phyloP scores from a whole-genome alignment of 2,329 filamentous ascomycete genomes.

The Stromatinia cepivora region DNA sequence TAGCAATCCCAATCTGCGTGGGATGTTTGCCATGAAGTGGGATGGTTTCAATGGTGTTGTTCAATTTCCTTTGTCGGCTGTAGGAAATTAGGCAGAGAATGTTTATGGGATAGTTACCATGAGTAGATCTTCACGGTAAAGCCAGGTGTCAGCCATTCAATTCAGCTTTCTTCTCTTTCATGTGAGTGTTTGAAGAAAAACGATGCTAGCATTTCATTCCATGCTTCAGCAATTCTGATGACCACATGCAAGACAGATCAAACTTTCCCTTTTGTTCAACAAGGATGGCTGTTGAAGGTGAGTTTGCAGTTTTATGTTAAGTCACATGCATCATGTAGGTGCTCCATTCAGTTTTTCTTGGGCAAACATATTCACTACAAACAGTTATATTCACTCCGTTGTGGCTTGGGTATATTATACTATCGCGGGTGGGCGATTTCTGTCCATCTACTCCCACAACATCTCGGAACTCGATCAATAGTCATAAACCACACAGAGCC shows the following conservation, averaged over 20 bases:
- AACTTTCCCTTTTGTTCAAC: neutral
- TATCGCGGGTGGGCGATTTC: fast-evolving
- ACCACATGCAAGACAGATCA: neutral
- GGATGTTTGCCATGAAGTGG: neutral
- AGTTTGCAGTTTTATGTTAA: neutral
- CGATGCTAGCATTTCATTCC: neutral
- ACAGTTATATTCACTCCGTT: neutral
- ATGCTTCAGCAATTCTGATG: neutral
- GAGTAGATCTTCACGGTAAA: neutral
- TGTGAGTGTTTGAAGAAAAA: neutral
- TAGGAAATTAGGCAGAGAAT: neutral
- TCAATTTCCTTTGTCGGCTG: neutral
- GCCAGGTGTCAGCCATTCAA: neutral
- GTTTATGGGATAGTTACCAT: neutral
- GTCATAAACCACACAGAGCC: neutral
- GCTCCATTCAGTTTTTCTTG: neutral
- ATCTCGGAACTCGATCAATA: neutral
- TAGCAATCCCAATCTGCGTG: neutral
- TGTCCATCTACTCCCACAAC: neutral
- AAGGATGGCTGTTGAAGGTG: neutral
- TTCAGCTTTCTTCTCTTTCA: neutral
- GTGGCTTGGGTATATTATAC: neutral
- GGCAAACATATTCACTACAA: neutral
- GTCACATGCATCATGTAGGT: neutral
- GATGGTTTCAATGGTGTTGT: neutral